Evolutionary conservation across 2,329 filamentous ascomycete genomes (phyloP), one percentile per base, ranked within the genome.

Genomic region (Nannizzia gypsea): DNA sequence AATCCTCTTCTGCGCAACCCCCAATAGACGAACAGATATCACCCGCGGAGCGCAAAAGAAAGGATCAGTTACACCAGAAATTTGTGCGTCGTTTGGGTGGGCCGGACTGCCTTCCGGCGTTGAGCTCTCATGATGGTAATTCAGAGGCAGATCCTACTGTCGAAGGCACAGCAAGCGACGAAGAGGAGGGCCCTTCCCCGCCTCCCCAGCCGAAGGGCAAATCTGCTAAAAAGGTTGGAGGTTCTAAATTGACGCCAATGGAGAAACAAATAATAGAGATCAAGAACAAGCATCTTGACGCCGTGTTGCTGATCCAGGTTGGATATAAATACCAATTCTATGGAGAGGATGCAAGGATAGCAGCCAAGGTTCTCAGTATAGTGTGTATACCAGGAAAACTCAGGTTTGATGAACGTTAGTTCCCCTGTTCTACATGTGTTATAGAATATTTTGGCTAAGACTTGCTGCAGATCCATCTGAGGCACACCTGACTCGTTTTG

Each of bases 241-340:
- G 73, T n/a, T 85, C 83, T 59, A 96, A 96, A 71, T 81, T 99
- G 62, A 99, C 93, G 0, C 93, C 93, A 0, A 88, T 99, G 85
- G 91, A 97, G 72, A 82, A 88, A 44, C 93, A 97, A 68, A 88
- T 96, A 61, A 80, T 99, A 4, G 91, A 95, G 17, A 95, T 99
- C 72, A 99, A 99, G 76, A 81, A 85, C 62, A 89, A 92, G 66
- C 86, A 97, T 70, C 81, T 90, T 76, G 93, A 97, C 70, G 93
- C 92, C 0, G 68, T 99, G 20, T 79, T 99, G 34, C 88, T 97
- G 11, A 85, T 97, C 58, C 92, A 99, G 71, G 93, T 97, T 6
- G 93, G 93, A 57, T 99, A 99, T 76, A 99, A 99, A 71, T 99
- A 95, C 74, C 86, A 88, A 36, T 96, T 99, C 76, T 96, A 96